Evolutionary conservation across 495 filamentous ascomycete genomes (phyloP), one percentile per base, ranked within the genome.

Genomic region (Hypoxylon fuscum): DNA sequence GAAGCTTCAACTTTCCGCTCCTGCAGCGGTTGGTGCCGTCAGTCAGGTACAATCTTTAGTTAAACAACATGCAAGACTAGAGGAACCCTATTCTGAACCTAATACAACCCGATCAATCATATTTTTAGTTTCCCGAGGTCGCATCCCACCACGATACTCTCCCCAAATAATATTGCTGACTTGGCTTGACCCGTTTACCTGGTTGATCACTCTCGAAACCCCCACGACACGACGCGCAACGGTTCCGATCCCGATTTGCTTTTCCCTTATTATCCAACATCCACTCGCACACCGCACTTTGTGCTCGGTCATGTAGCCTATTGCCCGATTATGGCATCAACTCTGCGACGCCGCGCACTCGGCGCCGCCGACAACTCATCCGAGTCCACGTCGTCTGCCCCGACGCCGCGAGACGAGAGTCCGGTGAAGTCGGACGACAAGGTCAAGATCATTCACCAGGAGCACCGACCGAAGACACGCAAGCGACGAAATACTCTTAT

Each of bases 401-500:
- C 57, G 17, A 71, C 62, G 9, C 58, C 77, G 22, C 68, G 75
- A 55, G 78, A 79, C 21, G 69, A 73, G 47, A 78, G 74, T 49
- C 81, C 83, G 32, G 75, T 59, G 10, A 81, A 77, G 55, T 63
- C 74, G 23, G 77, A 74, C 55, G 75, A 77, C 46, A 72, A 75
- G 50, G 48, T 76, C 63, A 71, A 81, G 73, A 66, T 83, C 65
- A 47, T 81, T 74, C 62, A 75, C 70, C 58, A 78, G 53, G 55
- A 72, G 65, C 46, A 73, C 44, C 45, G 64, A 55, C 59, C 78
- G 2, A 81, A 82, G 64, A 79, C 77, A 17, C 77, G 80, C 49
- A 93, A 91, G 72, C 85, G 91, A 52, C 85, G 87, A 47, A 88
- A 84, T 75, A 85, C 87, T 1, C 84, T 92, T 46, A 90, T 96